Percentiles rank a stretch among this genome's conserved stretches.
Evolutionary conservation across 2,329 filamentous ascomycete genomes (phyloP).

Genomic region (Trichoderma lentiforme): DNA sequence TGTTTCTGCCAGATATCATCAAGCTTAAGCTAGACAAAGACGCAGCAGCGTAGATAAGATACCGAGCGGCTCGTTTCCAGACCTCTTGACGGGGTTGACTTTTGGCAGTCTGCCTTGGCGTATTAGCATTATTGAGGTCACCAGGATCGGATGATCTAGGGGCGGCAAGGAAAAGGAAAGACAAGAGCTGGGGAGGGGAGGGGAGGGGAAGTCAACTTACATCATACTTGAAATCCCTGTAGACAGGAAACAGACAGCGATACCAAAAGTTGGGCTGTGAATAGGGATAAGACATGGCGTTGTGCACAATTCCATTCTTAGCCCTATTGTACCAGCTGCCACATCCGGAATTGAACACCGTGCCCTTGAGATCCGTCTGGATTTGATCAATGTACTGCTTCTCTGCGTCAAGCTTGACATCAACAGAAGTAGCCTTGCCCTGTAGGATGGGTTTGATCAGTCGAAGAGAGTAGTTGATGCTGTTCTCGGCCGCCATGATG

Average conservation of each 20-base stretch:
- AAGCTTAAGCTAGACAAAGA: slow-evolving; percentile 13
- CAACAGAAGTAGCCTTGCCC: slow-evolving; percentile 29
- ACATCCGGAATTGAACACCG: slow-evolving; percentile 36
- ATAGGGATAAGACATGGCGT: slow-evolving; percentile 36
- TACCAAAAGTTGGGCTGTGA: slow-evolving; percentile 37
- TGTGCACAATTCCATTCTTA: slow-evolving; percentile 30
- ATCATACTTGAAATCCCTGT: slow-evolving; percentile 32
- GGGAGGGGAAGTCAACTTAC: slow-evolving; percentile 25
- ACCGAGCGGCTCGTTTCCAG: neutral
- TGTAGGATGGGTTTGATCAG: slow-evolving; percentile 50
- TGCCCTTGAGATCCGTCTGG: slow-evolving; percentile 33
- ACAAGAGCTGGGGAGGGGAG: neutral
- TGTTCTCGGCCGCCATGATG: slow-evolving; percentile 59
- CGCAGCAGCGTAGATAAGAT: neutral
- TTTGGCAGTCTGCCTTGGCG: neutral
- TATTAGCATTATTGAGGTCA: neutral
- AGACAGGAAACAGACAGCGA: slow-evolving; percentile 34
- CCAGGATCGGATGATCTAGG: neutral
- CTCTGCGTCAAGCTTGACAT: slow-evolving; percentile 37
- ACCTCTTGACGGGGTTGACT: neutral
- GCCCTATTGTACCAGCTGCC: slow-evolving; percentile 36
- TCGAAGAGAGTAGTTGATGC: slow-evolving; percentile 56
- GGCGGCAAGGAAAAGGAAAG: neutral
- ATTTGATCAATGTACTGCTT: slow-evolving; percentile 30
- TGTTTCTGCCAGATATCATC: neutral